Conservation (phyloP, 495 filamentous ascomycete species). For the Letharia lupina region DNA sequence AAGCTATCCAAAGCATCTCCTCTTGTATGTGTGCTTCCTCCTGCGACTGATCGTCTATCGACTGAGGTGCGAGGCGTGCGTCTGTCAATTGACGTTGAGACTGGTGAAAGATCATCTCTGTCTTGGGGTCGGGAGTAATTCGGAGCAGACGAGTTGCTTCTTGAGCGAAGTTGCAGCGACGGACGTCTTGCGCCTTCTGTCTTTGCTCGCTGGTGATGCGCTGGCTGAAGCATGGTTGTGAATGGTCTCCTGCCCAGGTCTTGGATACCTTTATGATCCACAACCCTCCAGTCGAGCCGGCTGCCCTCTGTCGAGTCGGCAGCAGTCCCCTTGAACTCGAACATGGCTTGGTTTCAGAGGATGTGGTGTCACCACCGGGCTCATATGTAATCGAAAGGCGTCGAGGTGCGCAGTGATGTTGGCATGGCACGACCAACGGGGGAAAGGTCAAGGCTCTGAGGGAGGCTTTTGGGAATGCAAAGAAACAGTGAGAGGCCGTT, state of each 20-base stretch:
- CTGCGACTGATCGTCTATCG: constrained; percentile 19
- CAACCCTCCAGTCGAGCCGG: constrained; percentile 10
- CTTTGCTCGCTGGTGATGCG: constrained; percentile 16
- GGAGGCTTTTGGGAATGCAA: background rate
- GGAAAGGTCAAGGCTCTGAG: background rate
- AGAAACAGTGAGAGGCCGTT: background rate
- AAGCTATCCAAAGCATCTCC: constrained; percentile 30
- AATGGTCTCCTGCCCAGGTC: constrained; percentile 12
- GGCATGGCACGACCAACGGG: constrained; percentile 8
- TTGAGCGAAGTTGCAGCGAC: constrained; percentile 14
- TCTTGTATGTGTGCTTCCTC: constrained; percentile 13
- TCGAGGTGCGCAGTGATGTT: background rate
- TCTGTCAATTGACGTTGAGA: background rate
- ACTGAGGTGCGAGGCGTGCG: background rate
- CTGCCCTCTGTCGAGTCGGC: background rate
- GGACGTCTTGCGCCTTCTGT: constrained; percentile 22
- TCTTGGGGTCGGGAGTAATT: constrained; percentile 7
- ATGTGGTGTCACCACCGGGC: background rate
- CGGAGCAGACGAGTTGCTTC: constrained; percentile 20
- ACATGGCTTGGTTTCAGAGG: constrained; percentile 5
- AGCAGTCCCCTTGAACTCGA: constrained; percentile 13
- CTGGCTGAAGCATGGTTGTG: constrained; percentile 12
- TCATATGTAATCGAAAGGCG: background rate
- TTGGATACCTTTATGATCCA: constrained; percentile 11
- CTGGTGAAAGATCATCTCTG: constrained; percentile 5